Evolutionary conservation across 306 rosid genomes (phyloP).

Genomic region (Cucumis hystrix): DNA sequence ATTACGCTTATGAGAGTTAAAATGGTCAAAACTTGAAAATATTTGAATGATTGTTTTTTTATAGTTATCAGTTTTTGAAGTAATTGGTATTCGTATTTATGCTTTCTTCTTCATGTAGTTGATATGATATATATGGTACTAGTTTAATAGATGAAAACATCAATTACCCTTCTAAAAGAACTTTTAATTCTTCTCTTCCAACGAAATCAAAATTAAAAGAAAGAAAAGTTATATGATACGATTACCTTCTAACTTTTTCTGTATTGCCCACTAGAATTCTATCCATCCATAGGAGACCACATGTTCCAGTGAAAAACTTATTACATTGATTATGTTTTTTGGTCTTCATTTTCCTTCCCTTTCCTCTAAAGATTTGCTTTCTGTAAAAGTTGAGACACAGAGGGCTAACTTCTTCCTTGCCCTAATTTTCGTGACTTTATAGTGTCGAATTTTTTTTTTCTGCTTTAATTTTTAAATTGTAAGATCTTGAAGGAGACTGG

Average conservation of each 20-base stretch:
- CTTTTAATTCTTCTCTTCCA: no score
- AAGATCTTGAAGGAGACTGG: not conserved
- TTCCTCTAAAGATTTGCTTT: not conserved
- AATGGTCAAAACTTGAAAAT: not conserved
- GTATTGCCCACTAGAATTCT: not conserved
- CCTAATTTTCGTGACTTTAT: not conserved
- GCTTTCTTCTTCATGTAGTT: no score
- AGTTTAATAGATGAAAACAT: no score
- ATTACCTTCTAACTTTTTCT: not conserved
- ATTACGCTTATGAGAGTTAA: not conserved
- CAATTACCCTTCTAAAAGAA: no score
- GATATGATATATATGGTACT: no score
- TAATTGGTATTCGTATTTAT: not conserved
- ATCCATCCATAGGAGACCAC: not conserved
- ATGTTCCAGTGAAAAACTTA: not conserved
- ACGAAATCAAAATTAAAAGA: no score
- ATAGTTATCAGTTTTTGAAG: not conserved
- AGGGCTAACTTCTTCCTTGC: not conserved
- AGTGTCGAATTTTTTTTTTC: not conserved
- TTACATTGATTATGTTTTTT: not conserved
- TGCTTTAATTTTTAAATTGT: not conserved
- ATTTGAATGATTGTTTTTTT: not conserved
- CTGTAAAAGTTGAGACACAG: not conserved
- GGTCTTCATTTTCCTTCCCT: not conserved
- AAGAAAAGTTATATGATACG: not conserved